Evolutionary conservation across 2,329 filamentous ascomycete species (phyloP), one percentile per base, ranked within the genome.

Genomic region (Diaporthe ampelina): DNA sequence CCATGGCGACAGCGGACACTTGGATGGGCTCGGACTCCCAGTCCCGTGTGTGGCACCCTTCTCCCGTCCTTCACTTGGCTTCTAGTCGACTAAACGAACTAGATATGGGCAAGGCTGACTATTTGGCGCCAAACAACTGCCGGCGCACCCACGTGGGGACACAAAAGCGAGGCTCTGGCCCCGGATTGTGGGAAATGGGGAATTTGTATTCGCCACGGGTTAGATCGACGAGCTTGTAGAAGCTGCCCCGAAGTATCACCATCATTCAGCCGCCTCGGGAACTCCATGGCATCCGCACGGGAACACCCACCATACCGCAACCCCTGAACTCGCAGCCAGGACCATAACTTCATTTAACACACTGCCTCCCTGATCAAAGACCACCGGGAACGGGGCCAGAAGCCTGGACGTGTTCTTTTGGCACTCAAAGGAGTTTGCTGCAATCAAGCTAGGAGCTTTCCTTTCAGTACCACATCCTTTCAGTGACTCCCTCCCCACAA

Each of bases 351-450:
- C 13, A 5, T 19, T 54, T 37, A 24, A 40, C 4, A 13, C 63
- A 1, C 45, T 26, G 24, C 4, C 1, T 21, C 17, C n/a, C 21
- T 4, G 8, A 21, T 26, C 48, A 54, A 26, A 26, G 6, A 26
- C 32, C 2, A 50, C n/a, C 1, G 19, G 11, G 11, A 32, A 40
- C 13, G n/a, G 48, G 48, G 7, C 13, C 32, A 29, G 45, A 26
- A 40, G 63, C 48, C 48, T 52, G 32, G 15, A 32, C 10, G 32
- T 13, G 10, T 19, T 40, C 13, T 73, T 40, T 43, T 35, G 59
- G 40, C 24, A 4, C 13, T 61, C 45, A 70, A 73, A 70, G 72
- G 10, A 24, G 63, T 61, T 70, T 73, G 72, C 54, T 48, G 45
- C 54, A 26, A 54, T 19, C n/a, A 52, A 45, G 15, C 19, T 32